A percentile compares a stretch with the other conserved stretches of the same genome.
These are phyloP conservation scores for Solanum chiquidenum DNA, from an alignment of 257 asterid genomes.

Conservation along the genomic window DNA sequence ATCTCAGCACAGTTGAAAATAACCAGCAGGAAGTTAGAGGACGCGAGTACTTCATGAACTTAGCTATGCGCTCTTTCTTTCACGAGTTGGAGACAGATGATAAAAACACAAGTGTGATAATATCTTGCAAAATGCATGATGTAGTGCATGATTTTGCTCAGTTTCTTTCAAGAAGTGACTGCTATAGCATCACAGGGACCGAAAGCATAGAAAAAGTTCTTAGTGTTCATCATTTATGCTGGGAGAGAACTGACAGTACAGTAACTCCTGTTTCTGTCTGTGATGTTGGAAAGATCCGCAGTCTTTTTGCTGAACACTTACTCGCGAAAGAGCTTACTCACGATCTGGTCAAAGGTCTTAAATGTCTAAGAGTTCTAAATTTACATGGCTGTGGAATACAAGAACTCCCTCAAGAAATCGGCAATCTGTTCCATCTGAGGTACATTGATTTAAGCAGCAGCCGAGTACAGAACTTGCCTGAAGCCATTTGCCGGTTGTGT, in stretches of 20 bases:
- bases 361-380: neutral
- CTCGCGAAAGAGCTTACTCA: neutral
- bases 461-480: constrained; percentile 6
- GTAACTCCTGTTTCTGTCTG: neutral
- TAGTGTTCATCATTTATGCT: neutral
- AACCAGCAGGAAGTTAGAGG: constrained; percentile 21
- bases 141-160: constrained; percentile 19
- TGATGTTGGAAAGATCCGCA: neutral
- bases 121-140: constrained; percentile 23
- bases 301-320: neutral
- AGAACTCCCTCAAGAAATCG: neutral
- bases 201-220: neutral
- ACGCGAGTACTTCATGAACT: constrained; percentile 2
- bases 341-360: neutral
- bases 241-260: neutral
- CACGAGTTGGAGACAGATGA: constrained; percentile 1
- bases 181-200: neutral
- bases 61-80: constrained; percentile 19
- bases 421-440: constrained; percentile 13
- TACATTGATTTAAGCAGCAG: constrained; percentile 2
- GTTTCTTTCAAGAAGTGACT: neutral
- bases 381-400: neutral
- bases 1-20: neutral
- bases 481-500: constrained; percentile 4
- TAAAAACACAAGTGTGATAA: neutral